These are phyloP conservation scores for Schizophyllum commune DNA, from an alignment of 1,284 basidiomycete genomes.

Conservation along the genomic window DNA sequence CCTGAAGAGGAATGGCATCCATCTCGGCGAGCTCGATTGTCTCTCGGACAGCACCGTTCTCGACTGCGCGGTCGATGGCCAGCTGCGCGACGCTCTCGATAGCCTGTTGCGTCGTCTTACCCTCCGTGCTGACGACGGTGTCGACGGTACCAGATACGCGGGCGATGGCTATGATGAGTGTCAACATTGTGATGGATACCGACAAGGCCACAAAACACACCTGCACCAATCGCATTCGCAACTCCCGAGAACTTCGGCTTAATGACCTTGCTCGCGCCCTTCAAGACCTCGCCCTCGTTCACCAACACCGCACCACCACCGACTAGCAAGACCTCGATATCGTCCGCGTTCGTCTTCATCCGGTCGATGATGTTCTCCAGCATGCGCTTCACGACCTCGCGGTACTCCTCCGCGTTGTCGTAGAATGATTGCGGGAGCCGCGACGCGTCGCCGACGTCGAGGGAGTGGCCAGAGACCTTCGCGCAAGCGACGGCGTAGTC, in stretches of 20 bases:
- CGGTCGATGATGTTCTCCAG: slow-evolving; percentile 39
- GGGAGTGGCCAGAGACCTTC: slow-evolving; percentile 16
- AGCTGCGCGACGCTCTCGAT: slow-evolving; percentile 31
- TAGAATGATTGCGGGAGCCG: slow-evolving; percentile 18
- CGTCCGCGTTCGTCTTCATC: slow-evolving; percentile 51
- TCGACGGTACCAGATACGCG: slow-evolving; percentile 30
- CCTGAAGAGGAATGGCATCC: slow-evolving; percentile 26
- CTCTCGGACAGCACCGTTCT: slow-evolving; percentile 29
- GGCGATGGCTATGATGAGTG: slow-evolving; percentile 16
- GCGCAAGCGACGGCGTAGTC: slow-evolving; percentile 43
- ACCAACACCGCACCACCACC: slow-evolving; percentile 47
- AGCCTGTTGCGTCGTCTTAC: slow-evolving; percentile 33
- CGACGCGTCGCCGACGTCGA: slow-evolving; percentile 31
- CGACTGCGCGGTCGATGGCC: slow-evolving; percentile 34
- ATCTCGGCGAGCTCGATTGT: slow-evolving; percentile 28
- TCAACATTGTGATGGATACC: background rate
- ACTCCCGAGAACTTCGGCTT: slow-evolving; percentile 44
- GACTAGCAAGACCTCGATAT: slow-evolving; percentile 42
- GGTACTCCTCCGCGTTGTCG: slow-evolving; percentile 24
- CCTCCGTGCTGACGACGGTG: slow-evolving; percentile 33
- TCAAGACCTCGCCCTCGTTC: slow-evolving; percentile 30
- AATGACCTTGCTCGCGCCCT: slow-evolving; percentile 42
- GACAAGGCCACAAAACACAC: slow-evolving; percentile 19
- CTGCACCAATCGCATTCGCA: slow-evolving; percentile 55
- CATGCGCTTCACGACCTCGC: slow-evolving; percentile 36